Evolutionary conservation across 2,329 filamentous ascomycete species (phyloP).

Genomic region (Pseudocercospora crystallina): DNA sequence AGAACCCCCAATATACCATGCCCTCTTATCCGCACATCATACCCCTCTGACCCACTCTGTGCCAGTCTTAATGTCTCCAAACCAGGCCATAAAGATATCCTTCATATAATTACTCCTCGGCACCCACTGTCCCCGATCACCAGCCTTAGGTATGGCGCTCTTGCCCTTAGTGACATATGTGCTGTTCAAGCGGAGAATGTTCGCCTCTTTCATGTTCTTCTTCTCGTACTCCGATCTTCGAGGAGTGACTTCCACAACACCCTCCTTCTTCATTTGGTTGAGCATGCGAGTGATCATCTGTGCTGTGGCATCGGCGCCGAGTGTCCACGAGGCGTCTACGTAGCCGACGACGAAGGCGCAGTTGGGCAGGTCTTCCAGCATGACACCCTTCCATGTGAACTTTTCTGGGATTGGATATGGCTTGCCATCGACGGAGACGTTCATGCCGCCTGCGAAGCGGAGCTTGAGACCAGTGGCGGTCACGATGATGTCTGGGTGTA

Average conservation of each 20-base stretch:
- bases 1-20: too few relatives aligned
- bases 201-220: constrained; percentile 40
- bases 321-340: constrained; percentile 61
- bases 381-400: constrained; percentile 61
- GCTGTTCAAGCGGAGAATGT: constrained; percentile 48
- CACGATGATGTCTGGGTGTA: constrained; percentile 62
- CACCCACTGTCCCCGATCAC: constrained; percentile 45
- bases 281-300: constrained; percentile 53
- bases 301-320: constrained; percentile 55
- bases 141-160: constrained; percentile 49
- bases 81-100: constrained; percentile 45
- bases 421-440: constrained; percentile 53
- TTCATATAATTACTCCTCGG: constrained; percentile 45
- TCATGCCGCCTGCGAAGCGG: constrained; percentile 51
- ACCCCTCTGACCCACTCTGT: constrained; percentile 37
- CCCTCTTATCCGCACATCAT: neutral
- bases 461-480: constrained; percentile 65
- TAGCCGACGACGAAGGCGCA: constrained; percentile 60
- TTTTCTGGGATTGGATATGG: constrained; percentile 48
- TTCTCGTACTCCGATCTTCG: constrained; percentile 38
- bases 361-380: constrained; percentile 65
- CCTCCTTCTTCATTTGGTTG: constrained; percentile 50
- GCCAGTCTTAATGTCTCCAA: constrained; percentile 43
- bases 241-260: constrained; percentile 47
- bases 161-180: constrained; percentile 53